These are phyloP conservation scores for Malus sylvestris DNA, from an alignment of 306 rosid genomes.

Conservation along the genomic window DNA sequence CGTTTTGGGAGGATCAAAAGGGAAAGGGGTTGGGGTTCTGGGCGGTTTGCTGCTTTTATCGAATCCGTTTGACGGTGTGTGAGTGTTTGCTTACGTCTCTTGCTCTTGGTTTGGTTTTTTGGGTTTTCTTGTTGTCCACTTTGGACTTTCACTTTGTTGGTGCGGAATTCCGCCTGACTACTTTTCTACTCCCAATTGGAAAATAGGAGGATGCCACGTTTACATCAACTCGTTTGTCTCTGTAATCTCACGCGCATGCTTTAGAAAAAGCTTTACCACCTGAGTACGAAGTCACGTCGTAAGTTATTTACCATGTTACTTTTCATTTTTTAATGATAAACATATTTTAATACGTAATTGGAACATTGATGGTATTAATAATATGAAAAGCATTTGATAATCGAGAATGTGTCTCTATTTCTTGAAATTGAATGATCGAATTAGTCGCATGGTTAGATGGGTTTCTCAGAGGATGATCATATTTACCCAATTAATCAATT, in stretches of 20 bases:
- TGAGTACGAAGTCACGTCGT: background rate
- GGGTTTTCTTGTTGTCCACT: background rate
- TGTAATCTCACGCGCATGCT: background rate
- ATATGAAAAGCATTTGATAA: too few relatives aligned
- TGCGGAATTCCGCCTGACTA: background rate
- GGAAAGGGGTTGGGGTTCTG: background rate
- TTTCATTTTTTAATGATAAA: too few relatives aligned
- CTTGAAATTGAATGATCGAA: background rate
- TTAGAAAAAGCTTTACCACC: background rate
- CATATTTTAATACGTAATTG: too few relatives aligned
- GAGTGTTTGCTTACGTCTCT: background rate
- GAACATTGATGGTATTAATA: too few relatives aligned
- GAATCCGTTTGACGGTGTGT: background rate
- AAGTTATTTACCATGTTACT: too few relatives aligned
- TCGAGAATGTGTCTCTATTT: too few relatives aligned
- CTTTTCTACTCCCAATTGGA: background rate
- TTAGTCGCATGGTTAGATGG: too few relatives aligned
- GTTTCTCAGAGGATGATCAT: too few relatives aligned
- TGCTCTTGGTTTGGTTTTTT: background rate
- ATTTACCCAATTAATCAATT: too few relatives aligned
- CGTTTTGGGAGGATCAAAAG: background rate
- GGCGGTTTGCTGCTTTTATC: background rate
- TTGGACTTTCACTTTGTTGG: background rate
- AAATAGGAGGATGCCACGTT: background rate
- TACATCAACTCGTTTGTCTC: background rate